phyloP scores from a whole-genome alignment of 192 early-diverging fungal species.

The Backusella macrospora region DNA sequence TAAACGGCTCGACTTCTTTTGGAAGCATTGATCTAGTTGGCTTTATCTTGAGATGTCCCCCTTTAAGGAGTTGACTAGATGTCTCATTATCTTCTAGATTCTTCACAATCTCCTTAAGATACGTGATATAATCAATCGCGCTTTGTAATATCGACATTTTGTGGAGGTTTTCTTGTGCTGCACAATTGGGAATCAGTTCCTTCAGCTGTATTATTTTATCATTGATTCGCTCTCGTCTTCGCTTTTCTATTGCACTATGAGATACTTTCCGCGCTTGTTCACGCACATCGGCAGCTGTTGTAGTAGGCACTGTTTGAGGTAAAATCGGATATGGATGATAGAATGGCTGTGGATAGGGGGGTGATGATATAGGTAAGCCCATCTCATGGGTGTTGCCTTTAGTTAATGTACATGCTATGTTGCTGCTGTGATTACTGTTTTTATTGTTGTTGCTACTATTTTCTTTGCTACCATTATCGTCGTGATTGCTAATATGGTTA shows the following conservation, averaged over 20 bases:
- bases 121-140: conserved; percentile 72
- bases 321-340: not conserved
- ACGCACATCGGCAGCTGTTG: conserved; percentile 48
- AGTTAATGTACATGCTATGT: not conserved
- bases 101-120: conserved; percentile 48
- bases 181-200: conserved; percentile 69
- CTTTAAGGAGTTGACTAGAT: conserved; percentile 13
- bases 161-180: conserved; percentile 64
- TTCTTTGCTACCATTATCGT: not conserved
- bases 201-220: conserved; percentile 77
- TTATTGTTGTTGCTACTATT: not conserved
- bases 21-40: conserved; percentile 31
- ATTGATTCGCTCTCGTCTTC: conserved; percentile 85
- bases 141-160: conserved; percentile 70
- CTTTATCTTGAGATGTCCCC: conserved; percentile 28
- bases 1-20: conserved; percentile 38
- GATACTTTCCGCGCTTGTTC: conserved; percentile 76
- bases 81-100: conserved; percentile 19
- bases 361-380: not conserved
- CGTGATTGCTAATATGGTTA: not conserved
- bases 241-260: conserved; percentile 82
- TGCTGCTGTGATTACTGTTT: no score
- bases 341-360: not conserved
- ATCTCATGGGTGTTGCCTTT: not conserved
- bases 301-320: conserved; percentile 3